phyloP scores from a whole-genome alignment of 495 filamentous ascomycete genomes.

The Podospora conica region DNA sequence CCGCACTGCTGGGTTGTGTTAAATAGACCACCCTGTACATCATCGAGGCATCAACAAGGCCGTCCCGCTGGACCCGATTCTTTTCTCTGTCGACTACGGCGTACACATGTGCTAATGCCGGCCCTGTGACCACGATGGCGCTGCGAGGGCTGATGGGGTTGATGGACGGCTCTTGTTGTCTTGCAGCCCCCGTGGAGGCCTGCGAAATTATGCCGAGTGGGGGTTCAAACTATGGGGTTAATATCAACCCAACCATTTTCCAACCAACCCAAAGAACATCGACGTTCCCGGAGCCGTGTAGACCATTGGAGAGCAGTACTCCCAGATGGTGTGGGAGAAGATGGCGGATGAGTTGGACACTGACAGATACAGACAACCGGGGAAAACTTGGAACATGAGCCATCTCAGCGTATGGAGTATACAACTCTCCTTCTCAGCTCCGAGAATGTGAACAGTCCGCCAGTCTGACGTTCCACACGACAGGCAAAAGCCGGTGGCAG shows the following conservation, averaged over 20 bases:
- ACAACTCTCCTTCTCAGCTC: not conserved
- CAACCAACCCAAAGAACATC: too few species aligned
- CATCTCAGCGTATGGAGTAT: not conserved
- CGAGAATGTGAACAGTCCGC: not conserved
- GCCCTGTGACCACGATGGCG: not conserved
- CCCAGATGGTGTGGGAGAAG: not conserved
- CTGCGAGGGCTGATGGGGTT: not conserved
- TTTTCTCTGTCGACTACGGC: not conserved
- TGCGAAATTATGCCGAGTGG: not conserved
- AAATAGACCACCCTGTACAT: slow-evolving; percentile 32
- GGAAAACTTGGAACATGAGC: not conserved
- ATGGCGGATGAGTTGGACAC: not conserved
- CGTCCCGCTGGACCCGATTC: slow-evolving; percentile 1
- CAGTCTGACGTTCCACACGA: not conserved
- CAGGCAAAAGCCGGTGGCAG: not conserved
- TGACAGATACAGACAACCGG: too few species aligned
- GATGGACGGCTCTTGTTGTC: not conserved
- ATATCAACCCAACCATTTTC: not conserved
- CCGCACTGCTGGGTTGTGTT: slow-evolving; percentile 16
- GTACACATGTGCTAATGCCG: not conserved
- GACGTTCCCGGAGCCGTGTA: too few species aligned
- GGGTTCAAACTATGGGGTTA: not conserved
- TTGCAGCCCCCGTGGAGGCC: not conserved
- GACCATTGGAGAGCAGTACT: too few species aligned
- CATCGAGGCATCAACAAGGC: slow-evolving; percentile 9